A percentile compares a stretch with the other conserved stretches of the same genome.
These are phyloP conservation scores for Micractinium conductrix DNA, from an alignment of 139 green algal species.

Conservation along the genomic window DNA sequence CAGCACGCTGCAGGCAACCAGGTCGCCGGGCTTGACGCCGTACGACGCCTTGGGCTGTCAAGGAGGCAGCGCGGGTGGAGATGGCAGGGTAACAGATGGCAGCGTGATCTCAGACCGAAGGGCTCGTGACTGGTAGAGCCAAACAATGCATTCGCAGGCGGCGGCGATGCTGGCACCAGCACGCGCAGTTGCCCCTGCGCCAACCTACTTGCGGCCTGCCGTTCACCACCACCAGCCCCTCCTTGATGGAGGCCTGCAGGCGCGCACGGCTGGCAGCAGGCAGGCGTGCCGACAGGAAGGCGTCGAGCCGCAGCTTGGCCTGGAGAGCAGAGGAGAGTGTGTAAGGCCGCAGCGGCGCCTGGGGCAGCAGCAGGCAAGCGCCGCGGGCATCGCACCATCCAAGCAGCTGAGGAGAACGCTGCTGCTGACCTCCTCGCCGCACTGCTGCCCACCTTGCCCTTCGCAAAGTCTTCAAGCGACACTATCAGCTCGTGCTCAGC, in stretches of 20 bases:
- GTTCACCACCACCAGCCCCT: slow-evolving; percentile 74
- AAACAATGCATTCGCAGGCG: too few relatives aligned
- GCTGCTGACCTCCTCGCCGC: background rate
- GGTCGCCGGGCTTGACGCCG: slow-evolving; percentile 69
- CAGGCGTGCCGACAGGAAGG: slow-evolving; percentile 57
- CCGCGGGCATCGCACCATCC: too few relatives aligned
- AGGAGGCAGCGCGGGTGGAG: too few relatives aligned
- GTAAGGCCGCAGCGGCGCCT: background rate
- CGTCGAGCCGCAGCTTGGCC: slow-evolving; percentile 61
- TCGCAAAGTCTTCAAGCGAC: slow-evolving; percentile 7
- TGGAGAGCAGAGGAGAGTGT: background rate
- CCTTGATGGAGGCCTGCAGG: slow-evolving; percentile 69
- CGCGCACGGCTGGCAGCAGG: slow-evolving; percentile 66
- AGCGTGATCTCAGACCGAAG: too few relatives aligned
- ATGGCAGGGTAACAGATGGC: too few relatives aligned
- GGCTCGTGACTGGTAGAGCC: too few relatives aligned
- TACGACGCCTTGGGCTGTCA: slow-evolving; percentile 59
- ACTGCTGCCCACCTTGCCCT: background rate
- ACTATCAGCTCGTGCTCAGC: slow-evolving; percentile 16
- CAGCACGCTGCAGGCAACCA: slow-evolving; percentile 58
- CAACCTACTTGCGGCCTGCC: slow-evolving; percentile 26
- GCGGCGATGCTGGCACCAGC: too few relatives aligned
- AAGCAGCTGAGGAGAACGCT: too few relatives aligned
- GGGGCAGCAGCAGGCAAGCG: background rate
- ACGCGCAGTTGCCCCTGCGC: too few relatives aligned